Percentiles rank a stretch among this genome's conserved stretches.
phyloP scores from a whole-genome alignment of 2,329 filamentous ascomycete genomes.

The Plenodomus biglobosus region DNA sequence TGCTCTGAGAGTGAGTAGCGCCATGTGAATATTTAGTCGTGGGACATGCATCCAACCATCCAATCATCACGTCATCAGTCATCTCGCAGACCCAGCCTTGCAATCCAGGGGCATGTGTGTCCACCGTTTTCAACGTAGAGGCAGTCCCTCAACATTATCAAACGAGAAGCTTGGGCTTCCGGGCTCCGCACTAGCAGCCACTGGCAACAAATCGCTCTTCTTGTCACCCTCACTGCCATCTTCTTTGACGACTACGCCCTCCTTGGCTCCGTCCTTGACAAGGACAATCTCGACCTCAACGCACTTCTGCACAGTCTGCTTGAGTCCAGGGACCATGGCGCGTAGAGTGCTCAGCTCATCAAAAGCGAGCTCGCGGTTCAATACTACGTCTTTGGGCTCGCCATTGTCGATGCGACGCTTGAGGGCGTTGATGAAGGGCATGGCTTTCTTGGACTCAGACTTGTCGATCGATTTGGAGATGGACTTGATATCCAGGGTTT shows the following conservation, averaged over 20 bases:
- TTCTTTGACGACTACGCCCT: slow-evolving; percentile 57
- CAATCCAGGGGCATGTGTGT: neutral
- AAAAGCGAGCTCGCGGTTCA: slow-evolving; percentile 83
- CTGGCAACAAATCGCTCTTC: slow-evolving; percentile 57
- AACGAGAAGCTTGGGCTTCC: slow-evolving; percentile 82
- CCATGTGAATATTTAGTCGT: no score
- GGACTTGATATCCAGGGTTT: slow-evolving; percentile 74
- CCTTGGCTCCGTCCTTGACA: slow-evolving; percentile 71
- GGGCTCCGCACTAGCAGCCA: slow-evolving; percentile 75
- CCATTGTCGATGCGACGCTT: slow-evolving; percentile 75
- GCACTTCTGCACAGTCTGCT: slow-evolving; percentile 70
- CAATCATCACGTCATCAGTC: neutral
- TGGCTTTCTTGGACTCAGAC: slow-evolving; percentile 94
- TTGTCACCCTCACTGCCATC: slow-evolving; percentile 60
- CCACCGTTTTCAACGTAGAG: slow-evolving; percentile 22
- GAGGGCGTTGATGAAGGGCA: slow-evolving; percentile 89
- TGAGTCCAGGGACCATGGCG: slow-evolving; percentile 78
- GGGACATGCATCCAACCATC: neutral
- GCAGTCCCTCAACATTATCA: slow-evolving; percentile 64
- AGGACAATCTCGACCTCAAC: slow-evolving; percentile 70
- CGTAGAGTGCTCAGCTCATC: slow-evolving; percentile 75
- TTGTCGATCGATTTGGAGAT: slow-evolving; percentile 78
- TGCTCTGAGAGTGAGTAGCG: neutral
- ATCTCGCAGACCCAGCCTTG: neutral
- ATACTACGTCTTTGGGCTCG: slow-evolving; percentile 69